Base-by-base conservation (phyloP, 805 yeast species). In the Cyberlindnera bimundalis region DNA sequence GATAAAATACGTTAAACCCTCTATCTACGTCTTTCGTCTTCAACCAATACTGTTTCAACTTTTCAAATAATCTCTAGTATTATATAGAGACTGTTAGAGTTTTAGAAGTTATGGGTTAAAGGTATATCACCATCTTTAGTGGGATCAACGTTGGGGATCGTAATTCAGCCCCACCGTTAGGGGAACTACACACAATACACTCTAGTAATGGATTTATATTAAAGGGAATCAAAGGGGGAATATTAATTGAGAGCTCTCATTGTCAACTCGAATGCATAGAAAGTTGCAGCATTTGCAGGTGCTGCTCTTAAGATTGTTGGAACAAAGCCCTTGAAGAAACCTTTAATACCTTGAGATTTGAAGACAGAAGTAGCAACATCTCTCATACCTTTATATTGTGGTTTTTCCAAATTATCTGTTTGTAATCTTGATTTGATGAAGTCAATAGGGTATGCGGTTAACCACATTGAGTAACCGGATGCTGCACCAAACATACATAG, bases 231-330 rank as follows among this genome's bases (percentile, higher is more conserved):
- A n/a, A n/a, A n/a, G n/a, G n/a, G n/a, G n/a, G n/a, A n/a, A n/a
- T 14, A 23, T 39, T 15, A 43, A 21, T 36, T 36, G 29, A 46
- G n/a, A 2, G 50, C 45, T 65, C 96, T 78, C 84, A 90, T 83
- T 5, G 96, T 85, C 37, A 84, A 65, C 64, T 93, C 99, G 61
- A 93, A 93, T 2, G 95, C 89, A 32, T 88, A 83, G 66, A 93
- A 93, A 0, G 99, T 95, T 23, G 95, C 96, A 30, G 96, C 99
- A 60, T 93, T 95, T 4, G 95, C 99, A 1, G 99, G 99, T 3
- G 96, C 96, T 36, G 99, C 98, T 66, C 99, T 83, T 49, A 93
- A 68, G 48, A 93, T 78, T 0, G 98, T 90, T 28, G 99, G 97
- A 15, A 79, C 64, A 59, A 95, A 90, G 2, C 99, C 99, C 65